Conservation (phyloP, 345 rosid species). For the Balakata baccata region DNA sequence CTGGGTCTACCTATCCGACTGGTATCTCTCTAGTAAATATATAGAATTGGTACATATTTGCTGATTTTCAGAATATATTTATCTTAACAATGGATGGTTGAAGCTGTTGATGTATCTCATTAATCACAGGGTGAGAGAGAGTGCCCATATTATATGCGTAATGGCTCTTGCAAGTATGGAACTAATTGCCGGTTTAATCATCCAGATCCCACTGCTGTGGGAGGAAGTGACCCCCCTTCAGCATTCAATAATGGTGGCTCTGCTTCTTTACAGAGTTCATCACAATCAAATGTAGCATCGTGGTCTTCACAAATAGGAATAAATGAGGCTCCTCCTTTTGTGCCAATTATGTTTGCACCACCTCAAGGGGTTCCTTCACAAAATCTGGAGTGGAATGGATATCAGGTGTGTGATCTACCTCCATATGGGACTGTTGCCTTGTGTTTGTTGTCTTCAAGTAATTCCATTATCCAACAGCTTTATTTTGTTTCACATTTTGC, state of each 20-base stretch:
- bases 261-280: constrained; percentile 42
- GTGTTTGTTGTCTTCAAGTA: not conserved
- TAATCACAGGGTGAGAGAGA: constrained; percentile 65
- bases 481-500: not conserved
- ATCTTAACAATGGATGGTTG: not conserved
- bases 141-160: constrained; percentile 90
- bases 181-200: constrained; percentile 81
- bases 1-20: constrained; percentile 80
- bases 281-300: constrained; percentile 48
- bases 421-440: not conserved
- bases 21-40: constrained; percentile 29
- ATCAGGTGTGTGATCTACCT: constrained; percentile 52
- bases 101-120: constrained; percentile 9
- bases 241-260: constrained; percentile 57
- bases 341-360: constrained; percentile 59
- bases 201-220: constrained; percentile 74
- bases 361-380: constrained; percentile 55
- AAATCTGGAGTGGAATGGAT: constrained; percentile 74
- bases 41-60: not conserved
- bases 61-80: not conserved
- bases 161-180: constrained; percentile 88
- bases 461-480: not conserved
- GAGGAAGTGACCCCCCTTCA: constrained; percentile 46
- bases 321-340: constrained; percentile 43
- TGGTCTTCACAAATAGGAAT: constrained; percentile 69